phyloP scores from a whole-genome alignment of 2,329 filamentous ascomycete species.

The Pseudocercospora fijiensis region DNA sequence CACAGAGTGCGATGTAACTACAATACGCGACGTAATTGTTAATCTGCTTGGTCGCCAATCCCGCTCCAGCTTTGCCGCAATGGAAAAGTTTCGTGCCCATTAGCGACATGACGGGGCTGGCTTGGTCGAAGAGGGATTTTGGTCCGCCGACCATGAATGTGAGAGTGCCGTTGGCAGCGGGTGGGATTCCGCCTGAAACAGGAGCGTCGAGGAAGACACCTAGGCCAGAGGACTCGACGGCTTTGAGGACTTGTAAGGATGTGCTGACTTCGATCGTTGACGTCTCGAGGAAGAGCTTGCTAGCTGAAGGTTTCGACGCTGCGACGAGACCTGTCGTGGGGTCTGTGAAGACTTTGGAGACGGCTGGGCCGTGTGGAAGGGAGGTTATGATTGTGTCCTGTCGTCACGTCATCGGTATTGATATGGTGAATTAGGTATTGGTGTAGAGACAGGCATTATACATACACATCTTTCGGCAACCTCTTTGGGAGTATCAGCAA shows the following conservation, averaged over 20 bases:
- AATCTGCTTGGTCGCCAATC: slow-evolving; percentile 41
- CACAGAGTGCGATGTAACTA: slow-evolving; percentile 56
- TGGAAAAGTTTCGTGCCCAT: slow-evolving; percentile 36
- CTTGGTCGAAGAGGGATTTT: slow-evolving; percentile 12
- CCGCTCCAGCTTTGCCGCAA: slow-evolving; percentile 35
- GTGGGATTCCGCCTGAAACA: slow-evolving; percentile 41
- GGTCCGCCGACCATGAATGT: slow-evolving; percentile 42
- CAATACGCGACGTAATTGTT: slow-evolving; percentile 61
- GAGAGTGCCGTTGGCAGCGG: slow-evolving; percentile 38
- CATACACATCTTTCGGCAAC: slow-evolving; percentile 11
- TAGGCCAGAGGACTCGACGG: slow-evolving; percentile 8
- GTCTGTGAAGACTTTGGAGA: slow-evolving; percentile 41
- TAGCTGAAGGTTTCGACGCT: slow-evolving; percentile 15
- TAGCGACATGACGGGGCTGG: slow-evolving; percentile 19
- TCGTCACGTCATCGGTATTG: background rate
- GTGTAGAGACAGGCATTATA: background rate
- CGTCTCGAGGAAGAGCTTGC: slow-evolving; percentile 27
- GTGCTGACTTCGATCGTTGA: slow-evolving; percentile 28
- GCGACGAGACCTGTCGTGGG: slow-evolving; percentile 38
- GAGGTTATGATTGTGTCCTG: slow-evolving; percentile 12
- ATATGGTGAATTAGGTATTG: background rate
- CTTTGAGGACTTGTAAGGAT: slow-evolving; percentile 18
- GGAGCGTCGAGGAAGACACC: slow-evolving; percentile 40
- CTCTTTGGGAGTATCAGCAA: slow-evolving; percentile 12
- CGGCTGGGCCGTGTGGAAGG: slow-evolving; percentile 9